Evolutionary conservation across 1,284 basidiomycete species (phyloP).

Genomic region (Salmacisia buchloeana): DNA sequence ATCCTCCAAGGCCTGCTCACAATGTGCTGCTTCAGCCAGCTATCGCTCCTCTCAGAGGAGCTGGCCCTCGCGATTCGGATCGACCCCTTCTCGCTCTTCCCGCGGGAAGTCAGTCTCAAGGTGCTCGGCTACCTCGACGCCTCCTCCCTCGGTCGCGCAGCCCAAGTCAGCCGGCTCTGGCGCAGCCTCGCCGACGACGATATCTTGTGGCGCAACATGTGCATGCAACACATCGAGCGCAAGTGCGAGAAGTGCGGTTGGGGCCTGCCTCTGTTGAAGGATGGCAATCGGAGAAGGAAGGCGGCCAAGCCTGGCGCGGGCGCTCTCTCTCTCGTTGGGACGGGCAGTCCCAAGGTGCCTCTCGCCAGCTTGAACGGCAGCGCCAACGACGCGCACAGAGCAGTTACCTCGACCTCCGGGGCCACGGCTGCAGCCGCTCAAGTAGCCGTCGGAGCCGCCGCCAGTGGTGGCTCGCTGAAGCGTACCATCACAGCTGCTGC

Average conservation of each 20-base stretch:
- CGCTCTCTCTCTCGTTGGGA: slow-evolving; percentile 3
- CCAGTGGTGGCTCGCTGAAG: slow-evolving; percentile 35
- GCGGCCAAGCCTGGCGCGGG: slow-evolving; percentile 16
- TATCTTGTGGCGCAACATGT: slow-evolving; percentile 90
- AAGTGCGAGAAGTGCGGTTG: slow-evolving; percentile 97
- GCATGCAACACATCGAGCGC: slow-evolving; percentile 96
- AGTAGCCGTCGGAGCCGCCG: slow-evolving; percentile 24
- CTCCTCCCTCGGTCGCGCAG: slow-evolving; percentile 86
- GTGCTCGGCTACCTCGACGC: slow-evolving; percentile 90
- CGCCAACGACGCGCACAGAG: neutral
- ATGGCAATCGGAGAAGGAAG: slow-evolving; percentile 60
- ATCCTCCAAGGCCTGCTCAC: slow-evolving; percentile 95
- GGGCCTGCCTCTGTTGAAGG: slow-evolving; percentile 80
- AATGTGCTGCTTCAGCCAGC: slow-evolving; percentile 99
- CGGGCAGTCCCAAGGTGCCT: slow-evolving; percentile 18
- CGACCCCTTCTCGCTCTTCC: slow-evolving; percentile 87
- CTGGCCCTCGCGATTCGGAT: slow-evolving; percentile 78
- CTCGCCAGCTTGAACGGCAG: slow-evolving; percentile 19
- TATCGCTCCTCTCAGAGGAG: slow-evolving; percentile 91
- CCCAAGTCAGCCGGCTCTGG: slow-evolving; percentile 86
- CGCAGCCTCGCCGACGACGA: slow-evolving; percentile 89
- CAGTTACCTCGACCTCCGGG: neutral
- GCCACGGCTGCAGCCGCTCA: neutral
- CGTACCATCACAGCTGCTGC: slow-evolving; percentile 45
- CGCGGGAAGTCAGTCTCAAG: slow-evolving; percentile 82